These are phyloP conservation scores for Ilex aquifolium DNA, from an alignment of 257 asterid genomes.

Conservation along the genomic window DNA sequence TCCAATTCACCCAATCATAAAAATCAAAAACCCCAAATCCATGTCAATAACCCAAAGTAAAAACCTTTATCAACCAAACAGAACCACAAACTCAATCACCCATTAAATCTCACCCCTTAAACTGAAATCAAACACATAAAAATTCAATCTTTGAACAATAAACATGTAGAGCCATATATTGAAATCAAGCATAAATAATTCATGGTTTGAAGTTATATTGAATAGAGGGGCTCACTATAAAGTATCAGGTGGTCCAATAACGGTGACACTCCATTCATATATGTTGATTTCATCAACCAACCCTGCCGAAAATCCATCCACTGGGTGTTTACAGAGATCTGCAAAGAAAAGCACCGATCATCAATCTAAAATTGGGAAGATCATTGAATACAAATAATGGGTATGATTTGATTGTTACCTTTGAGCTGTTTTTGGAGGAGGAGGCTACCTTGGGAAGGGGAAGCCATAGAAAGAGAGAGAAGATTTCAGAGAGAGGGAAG, in stretches of 20 bases:
- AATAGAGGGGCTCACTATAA: constrained; percentile 53
- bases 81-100: neutral
- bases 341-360: constrained; percentile 45
- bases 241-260: constrained; percentile 97
- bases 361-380: constrained; percentile 1
- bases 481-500: constrained; percentile 7
- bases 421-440: constrained; percentile 95
- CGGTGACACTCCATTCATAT: constrained; percentile 95
- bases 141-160: neutral
- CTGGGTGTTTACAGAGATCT: constrained; percentile 89
- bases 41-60: neutral
- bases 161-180: neutral
- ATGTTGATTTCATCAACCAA: constrained; percentile 75
- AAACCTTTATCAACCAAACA: neutral
- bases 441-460: constrained; percentile 81
- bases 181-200: neutral
- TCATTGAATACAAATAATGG: neutral
- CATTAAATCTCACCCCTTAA: neutral
- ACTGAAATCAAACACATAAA: constrained; percentile 5
- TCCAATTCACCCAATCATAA: neutral
- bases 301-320: constrained; percentile 98
- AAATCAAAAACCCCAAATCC: neutral
- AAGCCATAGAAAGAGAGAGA: constrained; percentile 44
- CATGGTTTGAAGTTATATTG: neutral
- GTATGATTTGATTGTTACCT: constrained; percentile 31